A percentile compares a stretch with the other conserved stretches of the same genome.
Conservation (phyloP, 2,329 filamentous ascomycete genomes). For the Endocalyx cinctus region DNA sequence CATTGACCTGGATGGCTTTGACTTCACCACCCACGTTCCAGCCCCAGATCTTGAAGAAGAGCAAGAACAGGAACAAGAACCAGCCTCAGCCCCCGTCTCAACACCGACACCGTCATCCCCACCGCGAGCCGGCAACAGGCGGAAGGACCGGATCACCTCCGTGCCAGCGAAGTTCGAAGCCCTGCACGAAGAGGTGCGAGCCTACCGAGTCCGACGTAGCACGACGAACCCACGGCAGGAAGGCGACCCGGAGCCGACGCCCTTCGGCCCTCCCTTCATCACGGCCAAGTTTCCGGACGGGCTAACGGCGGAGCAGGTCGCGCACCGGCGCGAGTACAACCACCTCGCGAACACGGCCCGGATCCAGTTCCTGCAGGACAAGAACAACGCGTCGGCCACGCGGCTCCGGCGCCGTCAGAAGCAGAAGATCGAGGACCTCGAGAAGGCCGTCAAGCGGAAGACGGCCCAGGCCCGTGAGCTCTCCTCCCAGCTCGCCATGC, state of each 20-base stretch:
- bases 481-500: conserved; percentile 17
- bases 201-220: too few relatives aligned
- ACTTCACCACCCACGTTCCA: too few relatives aligned
- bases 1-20: too few relatives aligned
- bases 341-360: not conserved
- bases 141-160: too few relatives aligned
- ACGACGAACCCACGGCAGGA: too few relatives aligned
- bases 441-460: conserved; percentile 12
- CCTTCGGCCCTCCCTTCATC: not conserved
- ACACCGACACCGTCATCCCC: too few relatives aligned
- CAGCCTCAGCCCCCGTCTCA: too few relatives aligned
- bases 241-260: not conserved
- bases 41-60: too few relatives aligned
- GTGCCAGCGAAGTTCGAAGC: too few relatives aligned
- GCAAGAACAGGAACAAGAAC: too few relatives aligned
- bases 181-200: too few relatives aligned
- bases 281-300: not conserved
- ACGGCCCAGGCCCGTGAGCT: conserved; percentile 17
- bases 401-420: conserved; percentile 27
- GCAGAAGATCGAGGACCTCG: not conserved
- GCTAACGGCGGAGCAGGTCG: not conserved
- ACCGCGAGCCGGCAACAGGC: too few relatives aligned
- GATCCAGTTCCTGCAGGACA: conserved; percentile 1
- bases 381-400: conserved; percentile 35
- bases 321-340: not conserved